phyloP scores from a whole-genome alignment of 176 grass and related monocot genomes.

The Thalia dealbata region DNA sequence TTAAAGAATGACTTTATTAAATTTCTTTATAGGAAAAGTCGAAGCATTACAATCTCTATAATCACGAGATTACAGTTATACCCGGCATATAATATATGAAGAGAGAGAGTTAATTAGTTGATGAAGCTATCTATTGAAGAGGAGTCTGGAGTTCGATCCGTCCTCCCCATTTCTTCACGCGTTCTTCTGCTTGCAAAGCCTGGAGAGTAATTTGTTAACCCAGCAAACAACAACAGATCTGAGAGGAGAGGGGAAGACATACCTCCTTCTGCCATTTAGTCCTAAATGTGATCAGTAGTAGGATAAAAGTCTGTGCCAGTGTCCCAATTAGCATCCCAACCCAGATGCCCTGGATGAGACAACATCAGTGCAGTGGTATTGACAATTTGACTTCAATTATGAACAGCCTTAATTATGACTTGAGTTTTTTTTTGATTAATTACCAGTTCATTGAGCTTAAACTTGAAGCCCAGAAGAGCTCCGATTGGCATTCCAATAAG shows the following conservation, averaged over 20 bases:
- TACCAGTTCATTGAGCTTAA: slow-evolving; percentile 42
- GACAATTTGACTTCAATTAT: too few relatives aligned
- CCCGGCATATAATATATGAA: neutral
- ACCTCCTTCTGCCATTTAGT: slow-evolving; percentile 95
- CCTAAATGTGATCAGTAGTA: slow-evolving; percentile 48
- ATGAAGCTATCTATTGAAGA: neutral
- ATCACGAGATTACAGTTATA: neutral
- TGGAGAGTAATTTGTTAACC: slow-evolving; percentile 9
- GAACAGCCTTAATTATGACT: neutral
- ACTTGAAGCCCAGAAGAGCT: slow-evolving; percentile 67
- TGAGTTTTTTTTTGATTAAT: neutral
- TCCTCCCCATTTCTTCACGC: slow-evolving; percentile 65
- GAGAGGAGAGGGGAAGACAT: neutral
- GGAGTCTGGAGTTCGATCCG: slow-evolving; percentile 18
- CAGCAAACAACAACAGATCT: neutral
- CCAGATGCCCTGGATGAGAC: slow-evolving; percentile 78
- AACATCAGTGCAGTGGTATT: neutral
- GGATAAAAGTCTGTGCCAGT: slow-evolving; percentile 52
- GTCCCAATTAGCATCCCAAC: slow-evolving; percentile 76
- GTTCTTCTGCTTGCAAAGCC: slow-evolving; percentile 51
- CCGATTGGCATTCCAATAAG: slow-evolving; percentile 67
- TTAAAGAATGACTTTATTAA: too few relatives aligned
- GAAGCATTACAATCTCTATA: neutral
- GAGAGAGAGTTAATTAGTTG: too few relatives aligned
- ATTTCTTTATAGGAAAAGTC: too few relatives aligned